Conservation (phyloP, 106 monocot genomes). For the Xerophyta viscosa region DNA sequence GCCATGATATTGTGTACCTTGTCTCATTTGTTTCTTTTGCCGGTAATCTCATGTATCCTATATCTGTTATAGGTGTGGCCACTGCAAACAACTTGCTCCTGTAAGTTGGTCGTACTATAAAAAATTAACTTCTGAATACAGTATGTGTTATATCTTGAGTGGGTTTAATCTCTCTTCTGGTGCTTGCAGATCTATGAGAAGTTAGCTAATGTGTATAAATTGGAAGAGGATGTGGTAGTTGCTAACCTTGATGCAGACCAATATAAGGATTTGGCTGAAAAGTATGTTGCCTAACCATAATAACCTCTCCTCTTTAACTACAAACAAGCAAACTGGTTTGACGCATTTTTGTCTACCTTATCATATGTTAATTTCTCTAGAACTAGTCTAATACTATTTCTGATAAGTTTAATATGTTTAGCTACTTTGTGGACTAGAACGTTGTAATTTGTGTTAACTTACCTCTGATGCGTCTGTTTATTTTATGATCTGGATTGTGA, state of each 20-base stretch:
- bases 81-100: constrained; percentile 92
- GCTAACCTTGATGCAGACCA: constrained; percentile 96
- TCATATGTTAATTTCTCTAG: no score
- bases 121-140: not conserved
- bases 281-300: constrained; percentile 34
- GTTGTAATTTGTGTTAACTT: no score
- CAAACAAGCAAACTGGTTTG: no score
- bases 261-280: constrained; percentile 79
- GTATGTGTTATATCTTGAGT: not conserved
- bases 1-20: no score
- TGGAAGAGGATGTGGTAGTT: constrained; percentile 74
- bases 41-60: not conserved
- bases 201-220: constrained; percentile 56
- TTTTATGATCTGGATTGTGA: no score
- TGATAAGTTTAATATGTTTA: no score
- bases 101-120: constrained; percentile 35
- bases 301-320: no score
- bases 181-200: constrained; percentile 77
- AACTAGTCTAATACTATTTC: no score
- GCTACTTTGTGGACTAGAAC: no score
- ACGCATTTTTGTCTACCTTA: no score
- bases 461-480: no score
- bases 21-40: not conserved
- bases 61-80: constrained; percentile 66
- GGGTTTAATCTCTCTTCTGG: not conserved